phyloP scores from a whole-genome alignment of 257 asterid genomes.

The Perilla frutescens region DNA sequence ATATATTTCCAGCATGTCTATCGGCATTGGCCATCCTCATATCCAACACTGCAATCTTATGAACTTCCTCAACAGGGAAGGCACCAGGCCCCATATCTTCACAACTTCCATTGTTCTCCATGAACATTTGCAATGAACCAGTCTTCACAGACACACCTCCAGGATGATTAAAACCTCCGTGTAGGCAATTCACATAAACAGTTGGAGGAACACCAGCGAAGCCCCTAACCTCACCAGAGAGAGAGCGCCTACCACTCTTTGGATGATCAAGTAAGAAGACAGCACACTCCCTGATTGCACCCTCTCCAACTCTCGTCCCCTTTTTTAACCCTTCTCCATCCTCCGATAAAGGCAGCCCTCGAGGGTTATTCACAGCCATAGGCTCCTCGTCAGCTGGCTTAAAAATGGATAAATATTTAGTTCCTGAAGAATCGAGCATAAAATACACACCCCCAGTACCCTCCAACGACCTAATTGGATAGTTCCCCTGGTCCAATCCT shows the following conservation, averaged over 20 bases:
- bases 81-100: conserved; percentile 89
- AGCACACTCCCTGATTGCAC: conserved; percentile 90
- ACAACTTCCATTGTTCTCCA: conserved; percentile 83
- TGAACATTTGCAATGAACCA: conserved; percentile 83
- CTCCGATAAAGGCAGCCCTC: conserved; percentile 79
- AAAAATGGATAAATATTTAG: conserved; percentile 72
- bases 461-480: conserved; percentile 76
- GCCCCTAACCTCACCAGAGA: conserved; percentile 60
- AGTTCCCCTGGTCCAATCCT: conserved; percentile 66
- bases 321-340: conserved; percentile 92
- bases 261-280: conserved; percentile 91
- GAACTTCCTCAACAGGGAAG: conserved; percentile 85
- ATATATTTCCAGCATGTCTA: conserved; percentile 91
- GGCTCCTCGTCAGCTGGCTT: conserved; percentile 97
- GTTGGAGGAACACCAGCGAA: conserved; percentile 92
- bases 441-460: conserved; percentile 97
- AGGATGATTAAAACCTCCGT: conserved; percentile 78
- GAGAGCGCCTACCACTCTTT: conserved; percentile 67
- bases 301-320: conserved; percentile 94
- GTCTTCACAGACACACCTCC: conserved; percentile 56
- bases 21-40: conserved; percentile 92
- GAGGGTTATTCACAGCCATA: conserved; percentile 86
- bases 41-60: conserved; percentile 85
- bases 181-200: conserved; percentile 66
- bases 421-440: conserved; percentile 67